Evolutionary conservation across 371 early-diverging fungal genomes (phyloP).

Genomic region (Mucor lusitanicus): DNA sequence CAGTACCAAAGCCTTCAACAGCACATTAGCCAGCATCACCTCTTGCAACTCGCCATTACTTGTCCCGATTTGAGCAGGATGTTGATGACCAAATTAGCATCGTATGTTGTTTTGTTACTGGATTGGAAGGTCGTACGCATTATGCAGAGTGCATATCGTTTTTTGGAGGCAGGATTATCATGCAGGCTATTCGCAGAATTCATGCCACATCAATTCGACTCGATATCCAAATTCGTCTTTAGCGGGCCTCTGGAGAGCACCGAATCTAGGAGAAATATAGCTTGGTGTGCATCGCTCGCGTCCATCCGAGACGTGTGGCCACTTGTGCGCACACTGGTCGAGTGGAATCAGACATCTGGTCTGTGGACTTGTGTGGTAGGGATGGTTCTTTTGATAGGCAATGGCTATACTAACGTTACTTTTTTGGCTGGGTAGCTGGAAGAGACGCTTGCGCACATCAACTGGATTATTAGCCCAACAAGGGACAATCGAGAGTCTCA

Average conservation of each 20-base stretch:
- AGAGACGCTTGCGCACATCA: conserved; percentile 4
- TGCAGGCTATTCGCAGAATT: neutral
- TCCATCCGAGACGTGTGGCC: neutral
- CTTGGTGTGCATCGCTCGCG: conserved; percentile 11
- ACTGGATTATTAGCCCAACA: conserved; percentile 19
- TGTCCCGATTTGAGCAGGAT: neutral
- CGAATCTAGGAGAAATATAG: neutral
- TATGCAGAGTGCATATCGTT: neutral
- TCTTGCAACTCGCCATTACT: neutral
- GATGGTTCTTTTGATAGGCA: neutral
- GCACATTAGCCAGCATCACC: neutral
- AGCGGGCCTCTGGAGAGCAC: neutral
- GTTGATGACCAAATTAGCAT: neutral
- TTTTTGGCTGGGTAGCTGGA: conserved; percentile 7
- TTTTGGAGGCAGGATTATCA: neutral
- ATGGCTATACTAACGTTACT: neutral
- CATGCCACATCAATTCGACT: neutral
- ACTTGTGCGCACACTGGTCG: neutral
- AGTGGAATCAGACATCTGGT: conserved; percentile 7
- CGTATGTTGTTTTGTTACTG: neutral
- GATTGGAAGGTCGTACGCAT: conserved; percentile 11
- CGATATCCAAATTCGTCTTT: neutral
- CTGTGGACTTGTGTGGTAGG: conserved; percentile 13
- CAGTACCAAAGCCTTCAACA: neutral
- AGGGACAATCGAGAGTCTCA: conserved; percentile 11